Evolutionary conservation across 768 basidiomycete genomes (phyloP), one percentile per base, ranked within the genome.

Genomic region (Russula emetica): DNA sequence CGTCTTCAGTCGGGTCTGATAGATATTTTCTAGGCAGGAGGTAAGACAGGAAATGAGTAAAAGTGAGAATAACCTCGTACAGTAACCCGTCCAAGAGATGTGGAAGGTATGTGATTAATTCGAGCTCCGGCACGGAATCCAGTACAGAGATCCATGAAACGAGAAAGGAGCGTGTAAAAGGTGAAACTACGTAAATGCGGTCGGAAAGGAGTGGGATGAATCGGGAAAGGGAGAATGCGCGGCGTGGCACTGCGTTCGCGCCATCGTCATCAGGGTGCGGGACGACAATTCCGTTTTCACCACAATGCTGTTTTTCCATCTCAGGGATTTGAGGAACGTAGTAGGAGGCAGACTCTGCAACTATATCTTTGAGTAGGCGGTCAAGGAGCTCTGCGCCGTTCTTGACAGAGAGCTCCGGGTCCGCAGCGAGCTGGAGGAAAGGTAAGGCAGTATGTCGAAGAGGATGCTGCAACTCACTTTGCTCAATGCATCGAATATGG

Each of bases 351-450:
- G 93, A 92, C 75, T 98, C 97, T 14, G 94, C 90, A 5, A 98
- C 96, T 54, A 98, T 96, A 69, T 99, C 97, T 72, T 98, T 98
- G 69, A 99, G 83, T n/a, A 98, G 83, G 22, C 96, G 85, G 74
- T 99, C 97, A 62, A 98, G 82, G 32, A 99, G 83, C 74, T 99
- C 97, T 1, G 97, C 95, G 2, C 96, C 96, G 71, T 98, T 98
- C 83, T 97, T 96, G 65, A 99, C 96, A 2, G 97, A 96, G 42
- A 92, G 71, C 69, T 98, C 96, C 0, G 93, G 90, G 74, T 99
- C 97, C 24, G 96, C 92, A 10, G 93, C 91, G 64, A 99, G 91
- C 96, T 98, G 71, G 22, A 51, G 44, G 61, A 40, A 14, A 13
- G 55, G 47, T 63, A 30, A 60, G 47, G 14, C 9, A 45, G 36